These are phyloP conservation scores for Delonix regia DNA, from an alignment of 306 rosid species.

Conservation along the genomic window DNA sequence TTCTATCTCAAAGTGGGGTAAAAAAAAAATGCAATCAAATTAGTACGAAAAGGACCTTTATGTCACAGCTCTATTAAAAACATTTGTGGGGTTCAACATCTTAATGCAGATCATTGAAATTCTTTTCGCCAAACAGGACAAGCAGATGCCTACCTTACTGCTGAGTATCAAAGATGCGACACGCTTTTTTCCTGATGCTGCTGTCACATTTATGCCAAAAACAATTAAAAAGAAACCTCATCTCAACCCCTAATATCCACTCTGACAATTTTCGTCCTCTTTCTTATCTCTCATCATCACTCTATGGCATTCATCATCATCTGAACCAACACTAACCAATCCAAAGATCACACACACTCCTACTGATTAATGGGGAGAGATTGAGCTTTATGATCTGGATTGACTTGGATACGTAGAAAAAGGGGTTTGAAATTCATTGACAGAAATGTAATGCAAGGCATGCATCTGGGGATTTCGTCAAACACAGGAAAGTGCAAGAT, in stretches of 20 bases:
- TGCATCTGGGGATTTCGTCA: too few relatives aligned
- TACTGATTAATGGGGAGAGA: too few relatives aligned
- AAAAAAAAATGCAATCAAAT: not conserved
- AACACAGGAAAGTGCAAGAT: too few relatives aligned
- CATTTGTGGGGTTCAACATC: not conserved
- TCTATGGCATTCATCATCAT: too few relatives aligned
- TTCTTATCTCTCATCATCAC: too few relatives aligned
- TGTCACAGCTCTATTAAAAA: not conserved
- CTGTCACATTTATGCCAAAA: not conserved
- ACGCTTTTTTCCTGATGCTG: not conserved
- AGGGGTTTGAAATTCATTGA: too few relatives aligned
- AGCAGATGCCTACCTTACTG: conserved; percentile 17
- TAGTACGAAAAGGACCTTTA: not conserved
- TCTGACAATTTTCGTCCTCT: not conserved
- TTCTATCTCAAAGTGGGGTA: not conserved
- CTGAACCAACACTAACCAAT: too few relatives aligned
- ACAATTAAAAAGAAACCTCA: not conserved
- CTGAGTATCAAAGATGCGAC: not conserved
- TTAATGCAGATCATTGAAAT: conserved; percentile 20
- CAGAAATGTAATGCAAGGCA: too few relatives aligned
- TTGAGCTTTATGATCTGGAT: too few relatives aligned
- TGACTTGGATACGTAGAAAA: too few relatives aligned
- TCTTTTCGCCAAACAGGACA: conserved; percentile 30
- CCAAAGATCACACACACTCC: too few relatives aligned
- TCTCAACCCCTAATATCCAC: not conserved